Base-by-base conservation (phyloP, 176 grass and related monocot genomes). In the Dendrocalamus sinicus region DNA sequence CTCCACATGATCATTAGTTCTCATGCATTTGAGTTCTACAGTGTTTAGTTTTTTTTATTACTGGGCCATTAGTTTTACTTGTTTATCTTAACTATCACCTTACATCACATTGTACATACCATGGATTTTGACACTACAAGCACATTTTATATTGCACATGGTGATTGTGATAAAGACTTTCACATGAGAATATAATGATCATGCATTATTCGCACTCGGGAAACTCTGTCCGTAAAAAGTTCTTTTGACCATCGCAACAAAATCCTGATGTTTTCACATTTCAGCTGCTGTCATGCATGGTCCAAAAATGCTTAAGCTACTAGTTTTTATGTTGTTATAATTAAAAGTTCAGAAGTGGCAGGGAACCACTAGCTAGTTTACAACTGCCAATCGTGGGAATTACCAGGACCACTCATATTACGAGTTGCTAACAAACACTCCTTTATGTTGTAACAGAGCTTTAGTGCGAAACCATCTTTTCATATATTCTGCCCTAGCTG, bases 341-440 rank as follows among this genome's bases (percentile, higher is more conserved):
- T 37, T 60, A 20, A 58, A 15, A 62, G 16, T 17, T 51, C 32
- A 15, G 57, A 84, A 67, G 67, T 84, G 68, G 41, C 46, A 74
- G 74, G 58, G 58, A 79, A 84, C 23, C 57, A 65, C 47, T 85
- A 57, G n/a, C 57, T 79, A 37, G 35, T 73, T 65, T 72, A 73
- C 75, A 24, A 28, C 14, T 30, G 14, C 62, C 81, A 79, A 48
- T 73, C 79, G 67, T 45, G 74, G 81, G 67, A 54, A 73, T 79
- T 45, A n/a, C 44, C 55, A 84, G 37, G 67, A 73, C 72, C 76
- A 74, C 52, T 73, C 11, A 6, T 55, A 66, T 72, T 77, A 86
- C 24, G 37, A 55, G 20, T 66, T 85, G 57, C 72, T 55, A 30
- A 77, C 72, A 75, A 54, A 76, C 9, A 44, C 15, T 51, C 72